phyloP scores from a whole-genome alignment of 495 filamentous ascomycete species.

The Xylaria castorea region DNA sequence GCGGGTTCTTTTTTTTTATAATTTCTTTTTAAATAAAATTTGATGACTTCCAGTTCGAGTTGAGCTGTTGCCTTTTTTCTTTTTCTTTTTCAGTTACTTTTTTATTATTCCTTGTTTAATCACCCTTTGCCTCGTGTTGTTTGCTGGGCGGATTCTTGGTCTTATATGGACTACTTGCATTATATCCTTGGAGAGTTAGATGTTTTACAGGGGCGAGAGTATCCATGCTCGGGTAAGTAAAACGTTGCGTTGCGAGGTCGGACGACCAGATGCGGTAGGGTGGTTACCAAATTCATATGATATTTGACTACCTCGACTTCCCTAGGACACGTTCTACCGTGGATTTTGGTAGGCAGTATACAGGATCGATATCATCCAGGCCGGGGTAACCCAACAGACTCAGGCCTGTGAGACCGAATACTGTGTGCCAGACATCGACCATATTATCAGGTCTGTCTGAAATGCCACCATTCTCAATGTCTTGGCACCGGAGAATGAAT shows the following conservation, averaged over 20 bases:
- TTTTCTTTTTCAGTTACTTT: no score
- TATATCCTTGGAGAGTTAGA: constrained; percentile 73
- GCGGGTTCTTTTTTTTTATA: constrained; percentile 16
- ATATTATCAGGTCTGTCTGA: constrained; percentile 90
- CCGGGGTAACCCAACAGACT: constrained; percentile 81
- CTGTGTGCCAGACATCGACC: constrained; percentile 97
- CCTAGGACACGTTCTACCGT: constrained; percentile 63
- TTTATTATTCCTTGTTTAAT: not conserved
- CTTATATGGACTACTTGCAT: constrained; percentile 62
- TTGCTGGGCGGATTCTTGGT: not conserved
- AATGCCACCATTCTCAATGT: constrained; percentile 82
- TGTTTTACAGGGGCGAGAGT: not conserved
- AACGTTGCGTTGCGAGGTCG: not conserved
- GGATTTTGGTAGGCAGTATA: constrained; percentile 84
- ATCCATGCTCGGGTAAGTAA: constrained; percentile 14
- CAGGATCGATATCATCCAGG: constrained; percentile 80
- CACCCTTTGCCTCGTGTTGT: not conserved
- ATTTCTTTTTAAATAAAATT: no score
- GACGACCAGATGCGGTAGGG: not conserved
- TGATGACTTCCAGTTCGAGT: constrained; percentile 2
- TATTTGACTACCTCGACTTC: constrained; percentile 34
- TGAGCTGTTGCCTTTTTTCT: not conserved
- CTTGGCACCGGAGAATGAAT: constrained; percentile 90
- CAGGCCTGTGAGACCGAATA: constrained; percentile 87
- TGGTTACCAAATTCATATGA: not conserved